Conservation (phyloP, 768 basidiomycete species). For the Dioszegia aurantiaca region DNA sequence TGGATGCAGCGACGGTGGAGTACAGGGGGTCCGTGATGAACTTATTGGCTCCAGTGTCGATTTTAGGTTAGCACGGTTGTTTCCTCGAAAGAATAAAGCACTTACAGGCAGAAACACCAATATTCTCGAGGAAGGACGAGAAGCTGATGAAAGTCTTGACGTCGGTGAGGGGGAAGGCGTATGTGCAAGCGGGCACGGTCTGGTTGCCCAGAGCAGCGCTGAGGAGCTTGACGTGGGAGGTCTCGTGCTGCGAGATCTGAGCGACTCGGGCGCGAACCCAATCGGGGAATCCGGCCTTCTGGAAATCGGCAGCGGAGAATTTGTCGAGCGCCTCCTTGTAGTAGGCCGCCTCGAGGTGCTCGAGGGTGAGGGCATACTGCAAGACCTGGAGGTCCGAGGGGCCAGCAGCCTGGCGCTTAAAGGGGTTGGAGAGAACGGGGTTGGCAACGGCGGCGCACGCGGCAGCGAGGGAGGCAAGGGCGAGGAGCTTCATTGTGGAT, state of each 20-base stretch:
- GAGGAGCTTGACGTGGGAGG: slow-evolving; percentile 60
- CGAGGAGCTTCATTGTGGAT: slow-evolving; percentile 26
- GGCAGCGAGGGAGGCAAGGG: slow-evolving; percentile 21
- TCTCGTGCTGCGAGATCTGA: slow-evolving; percentile 62
- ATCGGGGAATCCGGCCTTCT: slow-evolving; percentile 53
- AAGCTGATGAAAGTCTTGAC: slow-evolving; percentile 58
- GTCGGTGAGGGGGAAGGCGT: slow-evolving; percentile 60
- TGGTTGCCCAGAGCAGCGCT: slow-evolving; percentile 56
- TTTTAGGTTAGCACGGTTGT: too few species aligned
- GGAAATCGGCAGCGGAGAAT: slow-evolving; percentile 58
- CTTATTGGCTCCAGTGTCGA: slow-evolving; percentile 61
- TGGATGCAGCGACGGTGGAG: slow-evolving; percentile 58
- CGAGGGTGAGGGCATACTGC: slow-evolving; percentile 49
- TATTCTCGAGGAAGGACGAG: slow-evolving; percentile 60
- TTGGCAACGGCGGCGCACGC: slow-evolving; percentile 17
- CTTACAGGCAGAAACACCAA: slow-evolving; percentile 61
- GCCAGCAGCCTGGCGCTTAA: slow-evolving; percentile 1
- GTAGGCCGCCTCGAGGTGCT: slow-evolving; percentile 52
- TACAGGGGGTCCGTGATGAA: slow-evolving; percentile 57
- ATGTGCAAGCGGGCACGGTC: slow-evolving; percentile 60
- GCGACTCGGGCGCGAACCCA: slow-evolving; percentile 57
- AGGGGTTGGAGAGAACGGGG: slow-evolving; percentile 26
- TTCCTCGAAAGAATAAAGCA: too few species aligned
- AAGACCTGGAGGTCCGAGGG: slow-evolving; percentile 30
- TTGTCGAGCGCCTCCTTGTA: slow-evolving; percentile 52